Conservation (phyloP, 140 eudicot genomes). For the Anethum foeniculum region DNA sequence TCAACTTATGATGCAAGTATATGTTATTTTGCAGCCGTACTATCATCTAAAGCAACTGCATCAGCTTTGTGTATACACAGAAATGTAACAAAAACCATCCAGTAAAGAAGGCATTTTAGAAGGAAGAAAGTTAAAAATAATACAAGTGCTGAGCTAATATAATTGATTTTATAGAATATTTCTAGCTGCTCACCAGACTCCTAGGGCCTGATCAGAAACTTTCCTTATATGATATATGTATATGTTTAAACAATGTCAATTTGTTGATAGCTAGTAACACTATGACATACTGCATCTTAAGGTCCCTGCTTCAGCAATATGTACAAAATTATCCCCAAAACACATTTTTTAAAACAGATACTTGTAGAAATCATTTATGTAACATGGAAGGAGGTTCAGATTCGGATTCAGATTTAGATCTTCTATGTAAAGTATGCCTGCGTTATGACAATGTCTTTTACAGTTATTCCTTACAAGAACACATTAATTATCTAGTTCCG, state of each 20-base stretch:
- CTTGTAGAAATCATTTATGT: not conserved
- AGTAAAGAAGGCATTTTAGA: not conserved
- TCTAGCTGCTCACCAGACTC: not conserved
- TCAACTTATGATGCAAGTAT: not conserved
- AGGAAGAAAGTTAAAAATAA: not conserved
- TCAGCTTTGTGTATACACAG: not conserved
- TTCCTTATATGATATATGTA: not conserved
- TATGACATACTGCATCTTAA: not conserved
- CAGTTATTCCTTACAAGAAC: not conserved
- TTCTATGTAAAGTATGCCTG: not conserved
- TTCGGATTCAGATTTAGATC: not conserved
- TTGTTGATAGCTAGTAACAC: not conserved
- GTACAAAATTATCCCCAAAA: not conserved
- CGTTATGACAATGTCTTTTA: not conserved
- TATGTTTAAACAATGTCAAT: not conserved
- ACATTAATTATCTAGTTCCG: not conserved
- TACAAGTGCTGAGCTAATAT: not conserved
- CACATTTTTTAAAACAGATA: not conserved
- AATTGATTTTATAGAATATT: not conserved
- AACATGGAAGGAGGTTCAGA: not conserved
- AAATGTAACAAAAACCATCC: not conserved
- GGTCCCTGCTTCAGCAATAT: not conserved
- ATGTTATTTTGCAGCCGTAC: not conserved
- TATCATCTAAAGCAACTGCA: not conserved
- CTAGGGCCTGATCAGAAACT: not conserved